phyloP scores from a whole-genome alignment of 164 flowering plant genomes.

The Umbilicus rupestris region DNA sequence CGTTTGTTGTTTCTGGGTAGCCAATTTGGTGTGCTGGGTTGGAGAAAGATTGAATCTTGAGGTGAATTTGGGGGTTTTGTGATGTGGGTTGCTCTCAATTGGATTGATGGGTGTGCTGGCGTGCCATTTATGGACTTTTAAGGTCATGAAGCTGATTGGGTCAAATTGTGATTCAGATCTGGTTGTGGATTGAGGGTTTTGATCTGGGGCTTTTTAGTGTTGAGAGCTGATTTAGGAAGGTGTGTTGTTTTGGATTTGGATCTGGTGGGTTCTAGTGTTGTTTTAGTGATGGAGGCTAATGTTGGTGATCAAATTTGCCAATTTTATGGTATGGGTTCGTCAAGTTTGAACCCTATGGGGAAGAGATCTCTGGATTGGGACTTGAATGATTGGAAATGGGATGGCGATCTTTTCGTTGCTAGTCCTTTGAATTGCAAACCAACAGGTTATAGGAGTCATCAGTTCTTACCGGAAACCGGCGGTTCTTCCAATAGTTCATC shows the following conservation, averaged over 20 bases:
- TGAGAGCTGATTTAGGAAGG: conserved; percentile 5
- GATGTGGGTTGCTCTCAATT: conserved; percentile 32
- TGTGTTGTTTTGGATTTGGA: background rate
- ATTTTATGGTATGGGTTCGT: conserved; percentile 1
- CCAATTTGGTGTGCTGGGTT: background rate
- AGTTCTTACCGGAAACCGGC: conserved; percentile 26
- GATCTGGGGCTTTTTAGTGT: background rate
- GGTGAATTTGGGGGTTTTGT: conserved; percentile 5
- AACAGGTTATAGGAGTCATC: conserved; percentile 18
- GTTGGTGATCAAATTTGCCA: conserved; percentile 12
- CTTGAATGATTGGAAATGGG: conserved; percentile 11
- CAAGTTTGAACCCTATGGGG: conserved; percentile 5
- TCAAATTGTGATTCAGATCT: conserved; percentile 3
- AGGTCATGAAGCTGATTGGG: conserved; percentile 18
- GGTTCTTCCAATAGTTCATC: conserved; percentile 32
- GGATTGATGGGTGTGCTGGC: conserved; percentile 28
- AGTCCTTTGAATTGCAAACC: conserved; percentile 5
- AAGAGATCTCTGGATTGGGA: conserved; percentile 7
- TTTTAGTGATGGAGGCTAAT: conserved; percentile 37
- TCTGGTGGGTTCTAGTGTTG: conserved; percentile 12
- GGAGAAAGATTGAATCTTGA: background rate
- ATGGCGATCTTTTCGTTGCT: conserved; percentile 7
- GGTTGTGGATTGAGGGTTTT: background rate
- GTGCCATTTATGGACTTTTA: conserved; percentile 26
- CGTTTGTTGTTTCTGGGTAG: background rate